Percentiles rank a stretch among this genome's conserved stretches.
Conservation (phyloP, 441 rosid species). For the Macaranga tanarius region DNA sequence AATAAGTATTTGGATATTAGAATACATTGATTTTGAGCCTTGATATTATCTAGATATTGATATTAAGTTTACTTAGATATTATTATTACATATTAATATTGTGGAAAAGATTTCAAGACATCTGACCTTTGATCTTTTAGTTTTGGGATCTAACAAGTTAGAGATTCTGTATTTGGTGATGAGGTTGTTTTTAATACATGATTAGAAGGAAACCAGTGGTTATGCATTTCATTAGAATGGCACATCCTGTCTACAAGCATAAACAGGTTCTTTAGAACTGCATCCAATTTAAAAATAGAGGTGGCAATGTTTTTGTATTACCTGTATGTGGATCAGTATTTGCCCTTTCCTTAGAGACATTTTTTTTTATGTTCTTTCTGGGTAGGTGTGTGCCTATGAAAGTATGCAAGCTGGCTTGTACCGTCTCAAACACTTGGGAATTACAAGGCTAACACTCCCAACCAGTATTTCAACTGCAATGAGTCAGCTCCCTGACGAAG, state of each 20-base stretch:
- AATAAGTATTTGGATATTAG: background rate
- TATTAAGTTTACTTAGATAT: background rate
- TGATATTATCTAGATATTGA: background rate
- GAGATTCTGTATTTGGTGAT: background rate
- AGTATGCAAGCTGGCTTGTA: constrained; percentile 97
- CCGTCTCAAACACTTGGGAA: constrained; percentile 94
- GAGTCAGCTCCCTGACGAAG: constrained; percentile 96
- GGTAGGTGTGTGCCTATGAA: constrained; percentile 92
- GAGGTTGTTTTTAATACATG: background rate
- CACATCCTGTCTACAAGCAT: background rate
- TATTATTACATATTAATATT: background rate
- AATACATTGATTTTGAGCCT: background rate
- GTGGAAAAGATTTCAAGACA: background rate
- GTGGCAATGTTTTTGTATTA: background rate
- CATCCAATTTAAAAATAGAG: background rate
- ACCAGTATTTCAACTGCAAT: constrained; percentile 78
- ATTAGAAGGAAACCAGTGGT: background rate
- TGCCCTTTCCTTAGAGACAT: background rate
- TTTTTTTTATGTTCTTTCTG: constrained; percentile 21
- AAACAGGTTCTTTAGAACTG: background rate
- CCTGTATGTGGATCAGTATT: background rate
- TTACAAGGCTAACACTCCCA: constrained; percentile 75
- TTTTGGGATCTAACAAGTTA: background rate
- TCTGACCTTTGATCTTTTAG: background rate
- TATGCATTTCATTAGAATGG: background rate